A percentile compares a stretch with the other conserved stretches of the same genome.
These are phyloP conservation scores for Phialemoniopsis sp. DNA, from an alignment of 2,329 filamentous ascomycete species.

Conservation along the genomic window DNA sequence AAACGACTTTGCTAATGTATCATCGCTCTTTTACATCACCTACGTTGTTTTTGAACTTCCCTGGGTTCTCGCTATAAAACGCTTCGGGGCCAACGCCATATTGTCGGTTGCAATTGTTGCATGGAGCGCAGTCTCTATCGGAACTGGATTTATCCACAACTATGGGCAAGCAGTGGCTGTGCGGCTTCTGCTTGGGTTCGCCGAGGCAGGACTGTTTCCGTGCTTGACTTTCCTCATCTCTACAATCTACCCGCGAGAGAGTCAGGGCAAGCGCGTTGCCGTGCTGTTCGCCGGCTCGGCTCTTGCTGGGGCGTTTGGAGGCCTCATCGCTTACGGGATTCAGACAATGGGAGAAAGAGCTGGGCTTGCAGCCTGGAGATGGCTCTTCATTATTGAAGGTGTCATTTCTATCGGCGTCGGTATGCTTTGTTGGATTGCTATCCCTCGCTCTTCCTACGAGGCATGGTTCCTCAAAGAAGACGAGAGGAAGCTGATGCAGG, in stretches of 20 bases:
- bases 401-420: slow-evolving; percentile 1
- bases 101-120: slow-evolving; percentile 5
- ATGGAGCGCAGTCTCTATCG: not conserved
- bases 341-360: slow-evolving; percentile 15
- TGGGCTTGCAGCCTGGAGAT: not conserved
- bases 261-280: too few species aligned
- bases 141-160: too few species aligned
- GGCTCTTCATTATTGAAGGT: not conserved
- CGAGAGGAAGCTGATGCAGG: not conserved
- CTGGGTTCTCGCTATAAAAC: slow-evolving; percentile 9
- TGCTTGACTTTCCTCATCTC: too few species aligned
- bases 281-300: slow-evolving; percentile 33
- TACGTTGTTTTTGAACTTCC: slow-evolving; percentile 61
- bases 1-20: slow-evolving; percentile 54
- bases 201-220: slow-evolving; percentile 5
- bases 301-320: slow-evolving; percentile 56
- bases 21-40: slow-evolving; percentile 55
- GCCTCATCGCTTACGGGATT: slow-evolving; percentile 55
- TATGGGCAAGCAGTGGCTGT: slow-evolving; percentile 2
- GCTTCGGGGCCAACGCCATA: not conserved
- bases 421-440: slow-evolving; percentile 1
- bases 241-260: too few species aligned
- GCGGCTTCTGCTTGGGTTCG: slow-evolving; percentile 7
- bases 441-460: not conserved
- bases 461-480: not conserved